Percentiles rank a stretch among this genome's conserved stretches.
These are phyloP conservation scores for Phytophthora boehmeriae DNA, from an alignment of 352 stramenopile species.

Conservation along the genomic window DNA sequence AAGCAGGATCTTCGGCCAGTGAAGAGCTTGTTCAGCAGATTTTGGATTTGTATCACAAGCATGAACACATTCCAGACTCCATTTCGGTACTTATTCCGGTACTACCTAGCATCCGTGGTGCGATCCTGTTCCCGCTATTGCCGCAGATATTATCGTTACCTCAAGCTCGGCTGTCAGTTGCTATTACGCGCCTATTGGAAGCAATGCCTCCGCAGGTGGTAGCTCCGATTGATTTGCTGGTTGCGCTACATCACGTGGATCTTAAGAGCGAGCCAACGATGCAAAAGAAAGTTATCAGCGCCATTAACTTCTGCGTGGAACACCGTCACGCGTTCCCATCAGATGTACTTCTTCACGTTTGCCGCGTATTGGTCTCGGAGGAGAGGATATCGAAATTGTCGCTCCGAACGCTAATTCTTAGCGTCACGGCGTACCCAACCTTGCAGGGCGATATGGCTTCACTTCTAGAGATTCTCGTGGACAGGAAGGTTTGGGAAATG, in stretches of 20 bases:
- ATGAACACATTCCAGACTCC: slow-evolving; percentile 62
- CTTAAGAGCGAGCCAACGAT: slow-evolving; percentile 66
- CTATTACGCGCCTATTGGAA: slow-evolving; percentile 75
- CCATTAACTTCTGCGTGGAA: slow-evolving; percentile 83
- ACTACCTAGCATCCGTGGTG: slow-evolving; percentile 54
- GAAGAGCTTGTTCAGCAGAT: slow-evolving; percentile 69
- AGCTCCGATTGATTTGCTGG: slow-evolving; percentile 68
- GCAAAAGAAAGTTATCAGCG: slow-evolving; percentile 80
- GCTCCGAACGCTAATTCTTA: slow-evolving; percentile 79
- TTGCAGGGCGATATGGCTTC: slow-evolving; percentile 67
- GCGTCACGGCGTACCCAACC: slow-evolving; percentile 70
- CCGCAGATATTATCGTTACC: slow-evolving; percentile 63
- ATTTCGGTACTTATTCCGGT: slow-evolving; percentile 77
- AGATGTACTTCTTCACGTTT: slow-evolving; percentile 76
- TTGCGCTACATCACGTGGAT: slow-evolving; percentile 81
- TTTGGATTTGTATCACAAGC: slow-evolving; percentile 62
- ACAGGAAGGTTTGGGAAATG: slow-evolving; percentile 73
- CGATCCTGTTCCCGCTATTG: slow-evolving; percentile 67
- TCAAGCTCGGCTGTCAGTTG: slow-evolving; percentile 57
- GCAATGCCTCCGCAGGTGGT: slow-evolving; percentile 72
- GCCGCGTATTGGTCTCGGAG: slow-evolving; percentile 63
- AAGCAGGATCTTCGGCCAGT: slow-evolving; percentile 34
- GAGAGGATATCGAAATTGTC: slow-evolving; percentile 69
- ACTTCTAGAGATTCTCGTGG: slow-evolving; percentile 59
- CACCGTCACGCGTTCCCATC: slow-evolving; percentile 80